phyloP scores from a whole-genome alignment of 2,329 filamentous ascomycete genomes.

The Pestalotiopsis sp. region DNA sequence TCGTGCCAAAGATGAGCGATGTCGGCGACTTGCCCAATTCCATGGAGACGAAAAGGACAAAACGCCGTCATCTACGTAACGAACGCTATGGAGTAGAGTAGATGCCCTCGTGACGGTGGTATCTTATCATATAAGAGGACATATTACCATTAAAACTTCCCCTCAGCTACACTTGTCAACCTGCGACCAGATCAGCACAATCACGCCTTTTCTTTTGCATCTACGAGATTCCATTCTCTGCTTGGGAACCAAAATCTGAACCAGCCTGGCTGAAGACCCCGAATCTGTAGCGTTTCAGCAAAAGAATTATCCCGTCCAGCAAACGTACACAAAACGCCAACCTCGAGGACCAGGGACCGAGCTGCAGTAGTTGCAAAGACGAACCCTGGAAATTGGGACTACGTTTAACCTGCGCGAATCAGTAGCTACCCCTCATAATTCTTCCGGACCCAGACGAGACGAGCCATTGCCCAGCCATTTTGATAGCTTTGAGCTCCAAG shows the following conservation, averaged over 20 bases:
- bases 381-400: conserved; percentile 6
- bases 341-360: not conserved
- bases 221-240: not conserved
- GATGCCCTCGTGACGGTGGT: not conserved
- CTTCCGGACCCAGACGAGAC: conserved; percentile 3
- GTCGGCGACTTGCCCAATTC: not conserved
- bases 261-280: not conserved
- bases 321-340: not conserved
- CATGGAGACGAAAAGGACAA: not conserved
- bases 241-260: not conserved
- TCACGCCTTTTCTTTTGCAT: not conserved
- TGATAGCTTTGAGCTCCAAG: conserved; percentile 11
- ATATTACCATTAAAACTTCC: too few relatives aligned
- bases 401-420: not conserved
- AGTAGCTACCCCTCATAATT: conserved; percentile 14
- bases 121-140: too few relatives aligned
- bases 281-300: conserved; percentile 1
- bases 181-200: not conserved
- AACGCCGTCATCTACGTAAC: not conserved
- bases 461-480: not conserved
- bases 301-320: conserved; percentile 13
- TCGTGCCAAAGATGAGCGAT: conserved; percentile 3
- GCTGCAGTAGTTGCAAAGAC: conserved; percentile 10
- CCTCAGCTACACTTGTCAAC: not conserved
- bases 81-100: not conserved